Evolutionary conservation across 306 rosid species (phyloP), one percentile per base, ranked within the genome.

Genomic region (Citrullus mucosospermus): DNA sequence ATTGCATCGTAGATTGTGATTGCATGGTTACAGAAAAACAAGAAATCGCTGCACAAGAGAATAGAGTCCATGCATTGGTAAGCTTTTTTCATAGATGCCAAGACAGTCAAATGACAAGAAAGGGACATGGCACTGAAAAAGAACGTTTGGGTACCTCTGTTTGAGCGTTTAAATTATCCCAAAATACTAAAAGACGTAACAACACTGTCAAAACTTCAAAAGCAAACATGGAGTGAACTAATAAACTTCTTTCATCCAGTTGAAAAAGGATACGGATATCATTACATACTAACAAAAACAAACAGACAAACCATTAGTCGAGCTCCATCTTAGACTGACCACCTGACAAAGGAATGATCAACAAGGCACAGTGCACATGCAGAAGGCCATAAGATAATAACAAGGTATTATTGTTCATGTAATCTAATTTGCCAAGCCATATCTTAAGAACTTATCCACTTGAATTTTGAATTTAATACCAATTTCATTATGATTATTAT

Each of bases 121-220:
- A 74, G 50, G n/a, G 78, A 76, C 68, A 57, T 39, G 69, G 41
- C 53, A 76, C 39, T 76, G 79, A 76, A 76, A 48, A 76, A 76
- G 77, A 74, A 54, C 46, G 10, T 34, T 17, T 53, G 78, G 43
- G 39, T 12, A 12, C 61, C 78, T 74, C 62, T 74, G 38, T 53
- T 74, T 74, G 28, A 53, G 41, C 28, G 46, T 63, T 74, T 62
- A 54, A 73, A 51, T 51, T 73, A 50, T 73, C 78, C 77, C 61
- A 51, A 74, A 30, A 16, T 30, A 74, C 78, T 74, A 53, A 74
- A 32, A 51, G 63, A 74, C 78, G 25, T 34, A 51, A 54, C 53
- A 69, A 69, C 18, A 8, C 79, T 57, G 51, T 76, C 79, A 76
- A 56, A 39, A 15, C 15, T 41, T 58, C 34, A 75, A 55, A 55